phyloP scores from a whole-genome alignment of 495 filamentous ascomycete species.

The Hapsidospora chrysogenum region DNA sequence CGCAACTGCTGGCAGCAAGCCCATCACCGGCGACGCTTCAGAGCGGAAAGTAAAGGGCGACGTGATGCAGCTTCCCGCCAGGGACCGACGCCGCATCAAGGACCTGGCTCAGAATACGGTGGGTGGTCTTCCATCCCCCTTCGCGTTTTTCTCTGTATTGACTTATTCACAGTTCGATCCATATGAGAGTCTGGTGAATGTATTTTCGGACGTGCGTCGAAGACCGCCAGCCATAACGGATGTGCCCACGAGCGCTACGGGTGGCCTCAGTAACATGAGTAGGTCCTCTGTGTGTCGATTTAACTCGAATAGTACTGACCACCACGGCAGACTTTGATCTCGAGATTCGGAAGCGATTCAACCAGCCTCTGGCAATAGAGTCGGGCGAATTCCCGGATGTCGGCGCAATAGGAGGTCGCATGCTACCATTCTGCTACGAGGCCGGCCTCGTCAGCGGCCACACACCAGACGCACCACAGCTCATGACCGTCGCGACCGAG shows the following conservation, averaged over 20 bases:
- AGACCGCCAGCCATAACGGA: constrained; percentile 53
- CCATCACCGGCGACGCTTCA: constrained; percentile 70
- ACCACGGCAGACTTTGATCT: constrained; percentile 55
- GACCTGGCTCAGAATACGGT: constrained; percentile 44
- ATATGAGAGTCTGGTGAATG: constrained; percentile 41
- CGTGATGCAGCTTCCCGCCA: constrained; percentile 76
- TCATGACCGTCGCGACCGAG: constrained; percentile 82
- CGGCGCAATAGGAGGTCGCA: constrained; percentile 61
- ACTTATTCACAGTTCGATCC: constrained; percentile 39
- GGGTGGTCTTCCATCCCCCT: constrained; percentile 4
- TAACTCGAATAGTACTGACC: constrained; percentile 1
- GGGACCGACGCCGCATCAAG: constrained; percentile 79
- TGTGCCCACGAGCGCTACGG: constrained; percentile 60
- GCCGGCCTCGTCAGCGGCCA: constrained; percentile 65
- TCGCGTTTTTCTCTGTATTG: neutral
- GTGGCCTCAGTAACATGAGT: constrained; percentile 79
- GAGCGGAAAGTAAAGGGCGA: constrained; percentile 84
- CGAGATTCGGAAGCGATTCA: constrained; percentile 85
- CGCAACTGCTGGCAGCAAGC: constrained; percentile 53
- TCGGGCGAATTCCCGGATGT: constrained; percentile 85
- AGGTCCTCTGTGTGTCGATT: constrained; percentile 16
- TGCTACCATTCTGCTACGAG: constrained; percentile 92
- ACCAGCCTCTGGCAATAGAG: constrained; percentile 71
- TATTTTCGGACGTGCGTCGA: constrained; percentile 51
- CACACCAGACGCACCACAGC: constrained; percentile 54